Percentiles rank a stretch among this genome's conserved stretches.
Conservation (phyloP, 1,284 basidiomycete genomes). For the Cystobasidium pallidum region DNA sequence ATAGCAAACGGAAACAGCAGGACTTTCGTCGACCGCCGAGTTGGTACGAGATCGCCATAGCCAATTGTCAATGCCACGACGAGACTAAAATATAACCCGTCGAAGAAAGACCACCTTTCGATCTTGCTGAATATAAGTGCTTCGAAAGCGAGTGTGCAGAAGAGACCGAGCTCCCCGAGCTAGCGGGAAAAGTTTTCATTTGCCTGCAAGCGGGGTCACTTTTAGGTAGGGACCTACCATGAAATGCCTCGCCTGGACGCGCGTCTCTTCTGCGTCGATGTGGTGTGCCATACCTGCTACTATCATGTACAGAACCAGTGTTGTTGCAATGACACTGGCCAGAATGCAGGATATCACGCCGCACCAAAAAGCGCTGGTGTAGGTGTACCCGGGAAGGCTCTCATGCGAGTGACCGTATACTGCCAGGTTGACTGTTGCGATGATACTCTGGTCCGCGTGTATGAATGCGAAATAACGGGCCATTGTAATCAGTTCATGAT, state of each 20-base stretch:
- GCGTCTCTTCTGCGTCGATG: background rate
- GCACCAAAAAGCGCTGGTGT: conserved; percentile 59
- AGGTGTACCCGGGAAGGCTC: conserved; percentile 54
- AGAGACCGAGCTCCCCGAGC: conserved; percentile 37
- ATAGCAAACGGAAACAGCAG: conserved; percentile 58
- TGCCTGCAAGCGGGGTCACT: background rate
- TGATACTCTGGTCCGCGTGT: conserved; percentile 45
- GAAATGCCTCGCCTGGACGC: conserved; percentile 22
- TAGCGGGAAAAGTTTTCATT: background rate
- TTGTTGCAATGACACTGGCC: conserved; percentile 56
- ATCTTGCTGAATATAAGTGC: conserved; percentile 49
- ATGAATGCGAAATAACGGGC: no score
- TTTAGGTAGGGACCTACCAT: background rate
- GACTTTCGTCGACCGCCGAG: conserved; percentile 54
- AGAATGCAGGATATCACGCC: conserved; percentile 58
- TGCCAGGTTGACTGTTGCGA: conserved; percentile 58
- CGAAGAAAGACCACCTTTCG: conserved; percentile 49
- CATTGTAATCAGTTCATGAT: no score
- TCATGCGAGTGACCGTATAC: conserved; percentile 56
- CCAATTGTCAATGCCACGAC: conserved; percentile 54
- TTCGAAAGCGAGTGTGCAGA: conserved; percentile 48
- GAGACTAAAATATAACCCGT: conserved; percentile 54
- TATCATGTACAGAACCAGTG: conserved; percentile 55
- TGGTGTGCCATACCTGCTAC: background rate
- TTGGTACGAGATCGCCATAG: conserved; percentile 56